Percentiles rank a stretch among this genome's conserved stretches.
These are phyloP conservation scores for Fusarium mundagurra DNA, from an alignment of 2,329 filamentous ascomycete genomes.

Conservation along the genomic window DNA sequence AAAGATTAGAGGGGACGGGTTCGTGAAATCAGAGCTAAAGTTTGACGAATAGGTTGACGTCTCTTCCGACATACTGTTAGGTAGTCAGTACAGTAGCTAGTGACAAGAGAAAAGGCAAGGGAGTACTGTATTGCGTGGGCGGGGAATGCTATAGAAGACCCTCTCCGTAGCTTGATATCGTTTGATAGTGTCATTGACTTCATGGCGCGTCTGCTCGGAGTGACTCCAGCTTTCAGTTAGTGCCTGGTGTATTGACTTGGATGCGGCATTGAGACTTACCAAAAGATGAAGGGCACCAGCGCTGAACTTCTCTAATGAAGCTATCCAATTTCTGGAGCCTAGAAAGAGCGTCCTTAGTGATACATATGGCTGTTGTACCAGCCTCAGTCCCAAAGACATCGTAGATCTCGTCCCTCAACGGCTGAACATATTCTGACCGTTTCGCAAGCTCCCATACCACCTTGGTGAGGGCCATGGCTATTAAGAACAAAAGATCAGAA, in stretches of 20 bases:
- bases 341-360: neutral
- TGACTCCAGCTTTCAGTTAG: neutral
- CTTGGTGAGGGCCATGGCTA: neutral
- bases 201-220: neutral
- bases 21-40: neutral
- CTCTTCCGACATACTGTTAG: neutral
- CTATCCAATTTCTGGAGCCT: neutral
- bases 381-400: rapidly evolving
- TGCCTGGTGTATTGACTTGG: rapidly evolving
- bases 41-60: neutral
- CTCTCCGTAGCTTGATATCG: neutral
- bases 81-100: neutral
- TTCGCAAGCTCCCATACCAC: neutral
- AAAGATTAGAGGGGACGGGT: neutral
- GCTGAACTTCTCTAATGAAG: neutral
- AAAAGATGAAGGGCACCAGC: neutral
- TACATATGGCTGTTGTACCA: rapidly evolving
- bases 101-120: rapidly evolving
- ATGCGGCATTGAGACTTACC: neutral
- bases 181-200: neutral
- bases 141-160: neutral
- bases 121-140: neutral
- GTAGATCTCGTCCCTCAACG: neutral
- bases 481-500: rapidly evolving
- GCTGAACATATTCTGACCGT: neutral